Evolutionary conservation across 176 grass and related monocot genomes (phyloP), one percentile per base, ranked within the genome.

Genomic region (Paspalum vaginatum): DNA sequence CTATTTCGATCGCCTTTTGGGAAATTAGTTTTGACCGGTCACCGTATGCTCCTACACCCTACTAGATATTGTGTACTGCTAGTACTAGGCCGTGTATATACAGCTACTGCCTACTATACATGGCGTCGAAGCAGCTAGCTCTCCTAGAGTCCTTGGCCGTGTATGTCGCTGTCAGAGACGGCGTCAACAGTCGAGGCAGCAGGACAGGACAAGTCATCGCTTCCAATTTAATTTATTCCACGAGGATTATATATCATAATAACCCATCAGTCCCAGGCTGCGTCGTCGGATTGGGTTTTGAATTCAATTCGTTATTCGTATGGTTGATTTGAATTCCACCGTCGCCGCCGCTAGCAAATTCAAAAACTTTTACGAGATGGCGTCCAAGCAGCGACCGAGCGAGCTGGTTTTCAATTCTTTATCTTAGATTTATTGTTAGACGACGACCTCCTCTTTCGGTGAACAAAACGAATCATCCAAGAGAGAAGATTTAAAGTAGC

Each of bases 311-410:
- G 42, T 15, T 32, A 32, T 32, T 76, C 39, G 42, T 15, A 38
- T 7, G 26, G 7, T 71, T 54, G 48, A 18, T 67, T 85, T 79
- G 44, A 71, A 68, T 77, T 47, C 26, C 1, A 10, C 6, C 40
- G 8, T 11, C 50, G 9, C 50, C 50, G 18, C 69, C 32, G 48
- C 2, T 32, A 32, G 27, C 6, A 32, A 15, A 43, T 75, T 81
- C 78, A 70, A 70, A 70, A 65, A 32, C 81, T 75, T 66, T 83
- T 83, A 55, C 65, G 65, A 47, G 63, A 44, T 13, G 9, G 38
- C 51, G 12, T 22, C n/a, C 37, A 56, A 43, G 21, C 46, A 49
- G 16, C 7, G 61, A 45, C 6, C 5, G 43, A 61, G n/a, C 21
- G 6, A 22, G 38, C 32, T 32, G 32, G 32, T 32, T 32, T 32